Evolutionary conservation across 208 protist genomes (phyloP).

Genomic region (Wallacemonas sp.): DNA sequence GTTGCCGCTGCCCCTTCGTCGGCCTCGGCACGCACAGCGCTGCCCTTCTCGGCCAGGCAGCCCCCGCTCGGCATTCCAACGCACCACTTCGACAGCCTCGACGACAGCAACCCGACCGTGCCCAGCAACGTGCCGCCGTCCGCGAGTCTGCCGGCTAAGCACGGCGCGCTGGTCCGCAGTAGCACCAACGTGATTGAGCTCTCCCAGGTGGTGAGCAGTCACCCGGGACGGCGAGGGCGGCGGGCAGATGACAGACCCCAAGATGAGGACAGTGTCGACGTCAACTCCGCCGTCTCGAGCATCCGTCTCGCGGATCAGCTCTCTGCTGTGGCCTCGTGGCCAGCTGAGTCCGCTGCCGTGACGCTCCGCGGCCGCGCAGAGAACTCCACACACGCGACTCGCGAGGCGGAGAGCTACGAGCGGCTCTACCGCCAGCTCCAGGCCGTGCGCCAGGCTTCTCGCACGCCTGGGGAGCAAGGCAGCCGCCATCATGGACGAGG

Average conservation of each 20-base stretch:
- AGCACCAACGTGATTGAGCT: background rate
- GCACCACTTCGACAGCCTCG: slow-evolving; percentile 4
- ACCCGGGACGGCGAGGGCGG: too few relatives aligned
- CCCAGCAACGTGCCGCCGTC: too few relatives aligned
- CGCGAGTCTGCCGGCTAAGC: too few relatives aligned
- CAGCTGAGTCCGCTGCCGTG: background rate
- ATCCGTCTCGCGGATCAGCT: background rate
- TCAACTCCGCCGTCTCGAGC: background rate
- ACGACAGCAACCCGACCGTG: background rate
- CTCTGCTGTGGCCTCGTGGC: slow-evolving; percentile 1
- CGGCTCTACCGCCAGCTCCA: background rate
- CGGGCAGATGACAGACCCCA: too few relatives aligned
- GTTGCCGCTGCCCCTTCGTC: background rate
- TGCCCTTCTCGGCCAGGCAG: background rate
- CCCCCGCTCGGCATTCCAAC: background rate
- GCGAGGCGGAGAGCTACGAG: too few relatives aligned
- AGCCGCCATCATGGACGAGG: background rate
- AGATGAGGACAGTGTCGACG: too few relatives aligned
- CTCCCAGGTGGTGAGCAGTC: too few relatives aligned
- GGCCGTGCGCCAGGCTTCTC: background rate
- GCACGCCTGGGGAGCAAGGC: background rate
- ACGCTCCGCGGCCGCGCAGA: background rate
- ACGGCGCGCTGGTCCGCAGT: too few relatives aligned
- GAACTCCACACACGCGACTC: too few relatives aligned
- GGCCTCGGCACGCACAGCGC: background rate